Evolutionary conservation across 176 grass and related monocot genomes (phyloP).

Genomic region (Sorghum bicolor): Sorghum_bicolor_NCBIv3 NC_012872.2:12380501-12381000

Average conservation of each 20-base stretch:
- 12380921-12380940: too few relatives aligned
- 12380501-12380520: too few relatives aligned
- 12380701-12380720: background rate
- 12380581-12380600: too few relatives aligned
- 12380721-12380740: background rate
- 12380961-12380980: too few relatives aligned
- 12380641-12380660: background rate
- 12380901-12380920: too few relatives aligned
- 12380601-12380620: conserved; percentile 30
- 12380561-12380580: too few relatives aligned
- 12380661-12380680: background rate
- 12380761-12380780: conserved; percentile 57
- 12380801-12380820: conserved; percentile 29
- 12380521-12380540: too few relatives aligned
- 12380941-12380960: too few relatives aligned
- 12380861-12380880: too few relatives aligned
- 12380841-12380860: background rate
- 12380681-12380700: background rate
- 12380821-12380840: conserved; percentile 42
- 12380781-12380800: conserved; percentile 39
- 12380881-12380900: too few relatives aligned
- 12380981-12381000: too few relatives aligned
- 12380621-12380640: conserved; percentile 38
- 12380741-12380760: conserved; percentile 27
- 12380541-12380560: too few relatives aligned